phyloP scores from a whole-genome alignment of 1,284 basidiomycete species.

The Pseudozyma thailandica region DNA sequence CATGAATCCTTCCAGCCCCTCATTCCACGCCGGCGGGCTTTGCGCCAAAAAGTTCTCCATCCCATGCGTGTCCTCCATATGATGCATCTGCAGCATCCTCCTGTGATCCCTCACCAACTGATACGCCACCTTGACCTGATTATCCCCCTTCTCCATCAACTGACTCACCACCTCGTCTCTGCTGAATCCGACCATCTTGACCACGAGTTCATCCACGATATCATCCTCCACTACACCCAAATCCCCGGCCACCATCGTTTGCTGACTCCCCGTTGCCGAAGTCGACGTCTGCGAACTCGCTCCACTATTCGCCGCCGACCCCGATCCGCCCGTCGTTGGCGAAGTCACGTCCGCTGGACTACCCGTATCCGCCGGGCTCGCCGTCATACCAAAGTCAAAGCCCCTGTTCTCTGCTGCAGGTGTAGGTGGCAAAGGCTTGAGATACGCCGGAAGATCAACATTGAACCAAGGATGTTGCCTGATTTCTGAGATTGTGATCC shows the following conservation, averaged over 20 bases:
- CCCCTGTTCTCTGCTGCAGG: conserved; percentile 71
- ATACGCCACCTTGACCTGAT: conserved; percentile 96
- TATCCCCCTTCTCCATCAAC: conserved; percentile 84
- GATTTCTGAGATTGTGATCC: conserved; percentile 66
- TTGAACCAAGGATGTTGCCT: conserved; percentile 66
- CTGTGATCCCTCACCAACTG: conserved; percentile 90
- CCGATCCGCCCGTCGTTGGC: too few species aligned
- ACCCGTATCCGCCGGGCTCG: conserved; percentile 30
- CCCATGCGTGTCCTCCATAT: conserved; percentile 60
- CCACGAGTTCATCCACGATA: conserved; percentile 83
- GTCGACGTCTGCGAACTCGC: conserved; percentile 31
- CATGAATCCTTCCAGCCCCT: conserved; percentile 67
- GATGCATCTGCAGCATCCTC: conserved; percentile 78
- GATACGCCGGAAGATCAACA: conserved; percentile 61
- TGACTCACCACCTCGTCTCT: conserved; percentile 87
- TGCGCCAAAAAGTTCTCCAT: conserved; percentile 71
- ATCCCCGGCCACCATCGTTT: conserved; percentile 60
- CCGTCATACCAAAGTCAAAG: conserved; percentile 71
- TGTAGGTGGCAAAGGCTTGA: conserved; percentile 79
- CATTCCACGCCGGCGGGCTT: conserved; percentile 72
- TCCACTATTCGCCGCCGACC: conserved; percentile 25
- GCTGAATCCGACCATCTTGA: conserved; percentile 79
- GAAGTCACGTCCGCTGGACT: conserved; percentile 34
- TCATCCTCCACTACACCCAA: conserved; percentile 89
- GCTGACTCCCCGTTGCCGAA: conserved; percentile 31